Evolutionary conservation across 1,139 yeast species (phyloP), one percentile per base, ranked within the genome.

Genomic region (Debaryomyces robertsiae): DNA sequence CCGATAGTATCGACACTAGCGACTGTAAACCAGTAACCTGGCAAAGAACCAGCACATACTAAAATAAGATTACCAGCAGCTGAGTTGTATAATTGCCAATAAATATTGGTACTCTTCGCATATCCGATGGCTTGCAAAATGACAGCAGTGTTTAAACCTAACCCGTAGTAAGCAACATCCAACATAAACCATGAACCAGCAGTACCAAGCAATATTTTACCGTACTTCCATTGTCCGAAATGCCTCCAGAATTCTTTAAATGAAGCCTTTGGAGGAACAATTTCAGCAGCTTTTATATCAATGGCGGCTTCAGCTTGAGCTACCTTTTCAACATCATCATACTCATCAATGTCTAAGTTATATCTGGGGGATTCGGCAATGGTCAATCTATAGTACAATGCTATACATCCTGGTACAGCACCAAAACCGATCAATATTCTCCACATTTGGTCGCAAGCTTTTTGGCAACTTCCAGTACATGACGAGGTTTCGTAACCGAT

Each of bases 171-270:
- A 46, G 97, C 96, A 62, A 93, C 88, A 75, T 93, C 98, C 67
- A 91, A 79, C 73, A 84, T 75, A 75, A 91, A 91, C 98, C 98
- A 93, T 38, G 95, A 84, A 65, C 91, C 94, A 51, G 97, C 95
- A 55, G 98, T 91, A 63, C 98, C 98, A 41, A 93, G 53, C 54
- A 93, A 75, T 46, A 84, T 80, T 72, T 84, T 86, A 68, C 87
- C 83, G 66, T 89, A 84, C 67, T 75, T 87, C 96, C 97, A 90
- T 70, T 89, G 85, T 40, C 81, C 72, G 63, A 91, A 93, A 65
- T 91, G 95, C 24, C 49, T 35, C 55, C 75, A 54, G 72, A 86
- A 86, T 63, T 84, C 91, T 38, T 53, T 54, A 62, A 68, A 69
- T 31, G 84, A 73, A 50, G 82, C 82, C 64, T 75, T 75, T 64